These are phyloP conservation scores for Camelina laxa DNA, from an alignment of 345 rosid genomes.

Conservation along the genomic window DNA sequence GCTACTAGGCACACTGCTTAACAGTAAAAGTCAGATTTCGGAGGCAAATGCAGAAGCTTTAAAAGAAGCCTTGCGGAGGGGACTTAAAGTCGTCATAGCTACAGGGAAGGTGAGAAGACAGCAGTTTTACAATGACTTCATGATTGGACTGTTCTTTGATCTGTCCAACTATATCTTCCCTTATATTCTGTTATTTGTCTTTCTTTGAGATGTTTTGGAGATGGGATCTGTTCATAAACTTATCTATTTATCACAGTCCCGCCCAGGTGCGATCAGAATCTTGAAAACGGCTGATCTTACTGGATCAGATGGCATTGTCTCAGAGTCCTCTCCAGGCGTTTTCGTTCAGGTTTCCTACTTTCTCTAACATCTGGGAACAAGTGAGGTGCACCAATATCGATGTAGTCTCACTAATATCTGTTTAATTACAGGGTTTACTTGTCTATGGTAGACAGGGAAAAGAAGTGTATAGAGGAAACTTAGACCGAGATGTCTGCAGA, in stretches of 20 bases:
- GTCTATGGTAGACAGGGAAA: constrained; percentile 89
- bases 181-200: not conserved
- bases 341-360: constrained; percentile 76
- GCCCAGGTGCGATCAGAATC: constrained; percentile 67
- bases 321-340: constrained; percentile 85
- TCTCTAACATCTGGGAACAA: constrained; percentile 1
- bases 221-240: constrained; percentile 18
- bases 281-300: constrained; percentile 70
- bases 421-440: constrained; percentile 78
- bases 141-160: not conserved
- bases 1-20: constrained; percentile 76
- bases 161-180: not conserved
- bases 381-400: constrained; percentile 8
- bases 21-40: constrained; percentile 78
- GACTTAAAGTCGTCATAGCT: constrained; percentile 89
- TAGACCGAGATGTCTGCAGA: constrained; percentile 79
- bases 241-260: constrained; percentile 58
- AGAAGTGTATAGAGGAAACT: constrained; percentile 79
- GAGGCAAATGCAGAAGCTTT: constrained; percentile 73
- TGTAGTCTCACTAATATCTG: constrained; percentile 31
- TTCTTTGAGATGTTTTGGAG: constrained; percentile 21
- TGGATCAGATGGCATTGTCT: constrained; percentile 77
- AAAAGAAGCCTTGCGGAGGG: constrained; percentile 84
- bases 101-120: constrained; percentile 77
- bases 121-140: constrained; percentile 14